Evolutionary conservation across 352 stramenopile species (phyloP), one percentile per base, ranked within the genome.

Genomic region (Pythium coloratum): DNA sequence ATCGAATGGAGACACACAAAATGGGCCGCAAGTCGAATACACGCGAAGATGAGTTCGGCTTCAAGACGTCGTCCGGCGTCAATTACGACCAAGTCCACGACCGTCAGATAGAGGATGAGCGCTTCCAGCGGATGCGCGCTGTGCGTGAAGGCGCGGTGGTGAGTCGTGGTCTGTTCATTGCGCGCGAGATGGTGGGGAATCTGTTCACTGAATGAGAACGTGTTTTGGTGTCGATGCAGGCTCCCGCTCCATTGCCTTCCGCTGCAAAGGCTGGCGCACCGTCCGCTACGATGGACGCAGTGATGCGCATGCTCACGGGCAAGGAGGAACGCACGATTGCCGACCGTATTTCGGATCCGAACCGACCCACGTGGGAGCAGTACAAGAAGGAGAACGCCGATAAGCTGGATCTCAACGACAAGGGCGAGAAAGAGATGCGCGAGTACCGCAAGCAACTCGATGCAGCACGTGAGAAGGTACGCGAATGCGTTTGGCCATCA

Each of bases 301-400:
- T 98, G 50, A 95, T 98, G 84, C 84, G 95, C 62, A 86, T 98
- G 73, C 77, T 98, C 76, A 94, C 92, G 18, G 95, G 94, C 20
- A 92, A 97, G 69, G 91, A 97, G 57, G 92, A 98, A 73, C 86
- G 94, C 68, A 97, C 91, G 18, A 98, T 98, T 65, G 88, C 90
- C 0, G 90, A 98, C 66, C 94, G 95, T 64, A 89, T 98, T 42
- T 93, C 85, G 57, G 95, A 98, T 75, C 82, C 86, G 61, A 98
- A 98, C 67, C 86, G 95, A 44, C 95, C 95, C 28, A 98, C 94
- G 40, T 98, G 95, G 95, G 95, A 98, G 72, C 90, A 98, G 61
- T 98, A 97, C 78, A 98, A 98, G 76, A 97, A 97, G 69, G 92
- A 98, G 64, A 98, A 98, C 66, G 83, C 94, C 20, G 94, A 98